Evolutionary conservation across 2,329 filamentous ascomycete species (phyloP).

Genomic region (Zymoseptoria crescenta): DNA sequence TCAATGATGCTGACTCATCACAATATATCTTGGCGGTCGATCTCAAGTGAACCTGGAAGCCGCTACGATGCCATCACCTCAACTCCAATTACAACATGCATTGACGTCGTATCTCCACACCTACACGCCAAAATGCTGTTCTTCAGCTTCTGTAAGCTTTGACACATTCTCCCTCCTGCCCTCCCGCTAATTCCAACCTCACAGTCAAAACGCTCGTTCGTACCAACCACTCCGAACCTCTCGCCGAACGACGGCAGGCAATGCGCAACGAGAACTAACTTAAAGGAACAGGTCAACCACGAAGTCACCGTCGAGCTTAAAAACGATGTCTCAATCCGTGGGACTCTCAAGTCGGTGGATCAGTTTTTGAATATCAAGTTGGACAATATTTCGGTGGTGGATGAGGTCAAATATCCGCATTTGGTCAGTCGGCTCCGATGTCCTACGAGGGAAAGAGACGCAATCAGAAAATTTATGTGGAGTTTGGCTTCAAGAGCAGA

Average conservation of each 20-base stretch:
- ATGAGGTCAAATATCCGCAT: constrained; percentile 92
- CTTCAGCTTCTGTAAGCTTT: constrained; percentile 18
- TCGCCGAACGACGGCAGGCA: not conserved
- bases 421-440: constrained; percentile 49
- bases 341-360: constrained; percentile 92
- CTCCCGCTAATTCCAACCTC: not conserved
- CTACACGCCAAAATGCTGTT: constrained; percentile 24
- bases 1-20: not conserved
- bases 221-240: constrained; percentile 68
- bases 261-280: not conserved
- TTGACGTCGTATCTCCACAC: not conserved
- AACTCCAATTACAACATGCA: not conserved
- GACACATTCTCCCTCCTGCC: too few relatives aligned
- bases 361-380: constrained; percentile 94
- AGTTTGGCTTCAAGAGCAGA: not conserved
- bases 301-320: constrained; percentile 98
- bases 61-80: not conserved
- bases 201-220: constrained; percentile 46
- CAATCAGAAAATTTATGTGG: not conserved
- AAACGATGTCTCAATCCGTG: constrained; percentile 96
- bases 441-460: not conserved
- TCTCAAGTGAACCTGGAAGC: not conserved
- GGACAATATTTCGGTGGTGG: constrained; percentile 85
- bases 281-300: constrained; percentile 61
- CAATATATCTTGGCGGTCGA: not conserved